These are phyloP conservation scores for Lagenaria siceraria DNA, from an alignment of 306 rosid genomes.

Conservation along the genomic window DNA sequence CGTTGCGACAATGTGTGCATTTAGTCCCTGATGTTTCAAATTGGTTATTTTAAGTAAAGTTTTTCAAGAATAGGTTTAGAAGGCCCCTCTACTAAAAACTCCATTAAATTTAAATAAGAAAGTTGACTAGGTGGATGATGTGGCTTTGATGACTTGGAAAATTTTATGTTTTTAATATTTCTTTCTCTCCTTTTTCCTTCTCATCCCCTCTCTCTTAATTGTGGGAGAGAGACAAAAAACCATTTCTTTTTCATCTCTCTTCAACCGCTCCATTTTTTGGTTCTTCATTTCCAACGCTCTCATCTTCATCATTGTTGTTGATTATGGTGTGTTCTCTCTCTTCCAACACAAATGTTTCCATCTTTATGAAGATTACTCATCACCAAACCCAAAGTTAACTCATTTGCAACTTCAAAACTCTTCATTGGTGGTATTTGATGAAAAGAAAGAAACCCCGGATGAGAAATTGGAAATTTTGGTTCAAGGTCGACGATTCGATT, in stretches of 20 bases:
- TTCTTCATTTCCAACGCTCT: constrained; percentile 63
- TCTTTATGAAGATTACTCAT: constrained; percentile 6
- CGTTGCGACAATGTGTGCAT: no score
- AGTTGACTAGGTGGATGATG: no score
- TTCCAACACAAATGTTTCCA: constrained; percentile 17
- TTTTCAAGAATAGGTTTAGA: no score
- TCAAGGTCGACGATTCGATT: neutral
- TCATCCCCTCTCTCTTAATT: no score
- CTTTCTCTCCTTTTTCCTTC: no score
- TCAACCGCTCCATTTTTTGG: constrained; percentile 59
- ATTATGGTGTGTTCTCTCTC: constrained; percentile 51
- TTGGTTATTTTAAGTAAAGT: no score
- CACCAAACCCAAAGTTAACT: neutral
- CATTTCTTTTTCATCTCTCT: constrained; percentile 40
- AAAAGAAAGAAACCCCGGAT: constrained; percentile 2
- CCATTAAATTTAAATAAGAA: no score
- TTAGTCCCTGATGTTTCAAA: no score
- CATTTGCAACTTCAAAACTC: constrained; percentile 6
- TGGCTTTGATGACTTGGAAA: no score
- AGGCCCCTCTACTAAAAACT: no score
- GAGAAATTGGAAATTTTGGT: neutral
- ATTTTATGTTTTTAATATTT: no score
- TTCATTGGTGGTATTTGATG: neutral
- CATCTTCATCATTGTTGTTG: constrained; percentile 66
- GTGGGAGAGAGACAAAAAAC: neutral